These are phyloP conservation scores for Cydonia oblonga DNA, from an alignment of 331 rosid species.

Conservation along the genomic window DNA sequence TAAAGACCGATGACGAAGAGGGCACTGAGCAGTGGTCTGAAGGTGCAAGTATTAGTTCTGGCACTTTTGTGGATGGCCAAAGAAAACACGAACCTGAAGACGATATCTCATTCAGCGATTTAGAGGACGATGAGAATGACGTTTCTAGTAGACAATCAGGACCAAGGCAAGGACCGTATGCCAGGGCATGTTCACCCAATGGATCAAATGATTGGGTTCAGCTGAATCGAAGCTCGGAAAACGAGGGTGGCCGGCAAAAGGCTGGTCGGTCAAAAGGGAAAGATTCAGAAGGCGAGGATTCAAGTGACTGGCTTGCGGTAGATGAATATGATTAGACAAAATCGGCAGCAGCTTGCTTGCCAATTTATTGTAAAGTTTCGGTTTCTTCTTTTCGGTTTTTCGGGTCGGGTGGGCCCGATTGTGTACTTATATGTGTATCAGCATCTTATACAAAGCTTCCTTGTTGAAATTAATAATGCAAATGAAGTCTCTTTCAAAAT, in stretches of 20 bases:
- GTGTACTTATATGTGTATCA: constrained; percentile 10
- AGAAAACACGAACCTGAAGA: constrained; percentile 40
- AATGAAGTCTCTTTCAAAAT: not conserved
- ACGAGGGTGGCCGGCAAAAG: constrained; percentile 20
- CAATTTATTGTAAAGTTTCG: constrained; percentile 34
- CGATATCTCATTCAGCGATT: constrained; percentile 71
- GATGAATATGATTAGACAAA: constrained; percentile 45
- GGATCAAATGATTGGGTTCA: constrained; percentile 77
- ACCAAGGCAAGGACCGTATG: constrained; percentile 19
- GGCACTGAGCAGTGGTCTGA: constrained; percentile 32
- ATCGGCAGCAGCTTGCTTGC: constrained; percentile 8
- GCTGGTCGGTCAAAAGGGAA: constrained; percentile 28
- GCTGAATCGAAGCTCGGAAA: constrained; percentile 33
- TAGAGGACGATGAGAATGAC: constrained; percentile 49
- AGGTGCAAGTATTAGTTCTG: constrained; percentile 32
- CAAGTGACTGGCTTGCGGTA: constrained; percentile 76
- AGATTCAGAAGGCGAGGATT: constrained; percentile 72
- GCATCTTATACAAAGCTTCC: constrained; percentile 8
- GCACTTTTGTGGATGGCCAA: constrained; percentile 23
- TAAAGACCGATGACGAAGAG: constrained; percentile 35
- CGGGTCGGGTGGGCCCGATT: constrained; percentile 2
- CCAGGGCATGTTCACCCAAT: constrained; percentile 41
- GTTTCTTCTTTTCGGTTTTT: not conserved
- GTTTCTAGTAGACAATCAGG: constrained; percentile 36
- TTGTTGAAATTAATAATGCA: constrained; percentile 10